A percentile compares a stretch with the other conserved stretches of the same genome.
Evolutionary conservation across 2,329 filamentous ascomycete genomes (phyloP).

Genomic region (Beauveria sp.): DNA sequence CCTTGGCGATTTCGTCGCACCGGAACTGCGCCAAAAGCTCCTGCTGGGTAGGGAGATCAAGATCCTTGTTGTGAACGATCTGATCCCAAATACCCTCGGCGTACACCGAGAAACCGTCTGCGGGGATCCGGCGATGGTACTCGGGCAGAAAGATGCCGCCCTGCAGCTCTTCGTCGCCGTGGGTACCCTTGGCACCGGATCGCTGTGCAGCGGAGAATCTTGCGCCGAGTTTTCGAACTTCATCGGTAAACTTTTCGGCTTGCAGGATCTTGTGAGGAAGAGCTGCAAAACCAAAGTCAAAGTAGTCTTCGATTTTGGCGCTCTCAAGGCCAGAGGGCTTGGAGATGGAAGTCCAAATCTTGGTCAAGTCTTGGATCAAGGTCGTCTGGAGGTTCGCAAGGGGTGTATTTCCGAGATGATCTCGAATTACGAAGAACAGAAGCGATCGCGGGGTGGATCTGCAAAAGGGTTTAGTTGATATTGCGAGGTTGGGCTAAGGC

Average conservation of each 20-base stretch:
- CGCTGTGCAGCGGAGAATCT: conserved; percentile 79
- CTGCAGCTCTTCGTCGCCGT: conserved; percentile 63
- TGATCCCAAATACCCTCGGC: conserved; percentile 95
- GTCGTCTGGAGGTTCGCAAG: conserved; percentile 86
- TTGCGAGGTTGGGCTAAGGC: neutral
- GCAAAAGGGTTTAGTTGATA: conserved; percentile 18
- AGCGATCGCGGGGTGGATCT: conserved; percentile 84
- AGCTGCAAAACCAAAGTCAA: conserved; percentile 94
- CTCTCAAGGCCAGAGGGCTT: conserved; percentile 85
- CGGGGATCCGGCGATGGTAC: conserved; percentile 92
- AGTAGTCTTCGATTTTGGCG: conserved; percentile 91
- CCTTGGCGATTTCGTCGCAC: conserved; percentile 91
- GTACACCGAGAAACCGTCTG: conserved; percentile 93
- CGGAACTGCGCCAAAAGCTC: conserved; percentile 94
- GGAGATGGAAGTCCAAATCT: conserved; percentile 88
- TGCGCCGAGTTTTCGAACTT: conserved; percentile 70
- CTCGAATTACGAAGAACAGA: conserved; percentile 97
- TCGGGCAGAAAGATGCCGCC: conserved; percentile 85
- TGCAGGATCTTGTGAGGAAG: conserved; percentile 96
- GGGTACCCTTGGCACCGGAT: conserved; percentile 53
- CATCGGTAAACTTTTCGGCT: conserved; percentile 78
- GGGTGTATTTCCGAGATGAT: conserved; percentile 88
- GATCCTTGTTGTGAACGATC: conserved; percentile 97
- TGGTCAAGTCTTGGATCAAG: conserved; percentile 78
- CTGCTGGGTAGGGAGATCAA: conserved; percentile 94